Conservation (phyloP, 2,329 filamentous ascomycete genomes). For the Apiospora aurea region DNA sequence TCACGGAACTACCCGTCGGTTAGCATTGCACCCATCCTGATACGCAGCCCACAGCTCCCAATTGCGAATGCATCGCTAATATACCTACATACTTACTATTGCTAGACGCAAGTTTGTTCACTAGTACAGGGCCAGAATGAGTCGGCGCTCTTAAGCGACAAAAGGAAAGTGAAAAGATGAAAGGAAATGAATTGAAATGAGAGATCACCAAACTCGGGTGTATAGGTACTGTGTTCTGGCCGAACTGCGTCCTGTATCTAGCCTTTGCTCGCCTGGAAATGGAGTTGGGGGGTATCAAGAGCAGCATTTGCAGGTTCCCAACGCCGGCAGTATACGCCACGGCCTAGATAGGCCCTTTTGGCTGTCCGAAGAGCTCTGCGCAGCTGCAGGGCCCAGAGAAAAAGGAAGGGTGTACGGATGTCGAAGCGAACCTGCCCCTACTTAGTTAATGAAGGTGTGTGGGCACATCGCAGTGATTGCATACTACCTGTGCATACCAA, state of each 20-base stretch:
- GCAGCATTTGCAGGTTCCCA: neutral
- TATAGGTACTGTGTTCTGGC: neutral
- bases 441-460: neutral
- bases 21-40: neutral
- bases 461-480: slow-evolving; percentile 1
- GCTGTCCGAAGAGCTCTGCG: neutral
- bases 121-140: neutral
- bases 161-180: neutral
- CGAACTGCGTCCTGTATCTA: neutral
- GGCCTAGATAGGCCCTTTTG: neutral
- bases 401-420: neutral
- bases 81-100: neutral
- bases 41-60: neutral
- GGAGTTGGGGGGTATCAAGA: neutral
- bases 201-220: neutral
- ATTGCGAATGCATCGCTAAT: neutral
- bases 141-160: neutral
- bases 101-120: neutral
- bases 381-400: neutral
- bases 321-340: neutral
- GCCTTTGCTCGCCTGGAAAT: neutral
- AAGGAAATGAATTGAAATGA: neutral
- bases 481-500: neutral
- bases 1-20: neutral
- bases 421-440: slow-evolving; percentile 7